These are phyloP conservation scores for Beta vulgaris DNA, from an alignment of 148 eudicot genomes.

Conservation along the genomic window DNA sequence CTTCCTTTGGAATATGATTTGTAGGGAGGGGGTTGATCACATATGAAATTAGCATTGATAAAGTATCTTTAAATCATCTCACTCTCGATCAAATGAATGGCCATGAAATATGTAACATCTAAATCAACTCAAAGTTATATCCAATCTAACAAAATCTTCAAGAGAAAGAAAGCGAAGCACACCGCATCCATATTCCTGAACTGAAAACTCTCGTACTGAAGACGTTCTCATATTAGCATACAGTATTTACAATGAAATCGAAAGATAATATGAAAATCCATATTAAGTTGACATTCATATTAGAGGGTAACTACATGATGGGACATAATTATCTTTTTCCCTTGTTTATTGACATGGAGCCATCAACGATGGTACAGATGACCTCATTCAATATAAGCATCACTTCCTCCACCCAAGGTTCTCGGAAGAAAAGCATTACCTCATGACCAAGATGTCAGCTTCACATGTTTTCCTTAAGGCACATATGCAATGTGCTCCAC, in stretches of 20 bases:
- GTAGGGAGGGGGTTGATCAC: neutral
- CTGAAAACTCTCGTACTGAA: neutral
- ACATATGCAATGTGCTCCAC: neutral
- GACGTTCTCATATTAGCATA: neutral
- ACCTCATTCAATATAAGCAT: neutral
- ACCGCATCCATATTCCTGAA: neutral
- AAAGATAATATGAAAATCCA: neutral
- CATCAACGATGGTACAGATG: neutral
- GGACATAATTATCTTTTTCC: neutral
- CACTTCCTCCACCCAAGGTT: neutral
- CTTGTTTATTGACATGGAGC: neutral
- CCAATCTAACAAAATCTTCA: neutral
- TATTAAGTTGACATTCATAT: neutral
- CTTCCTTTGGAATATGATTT: neutral
- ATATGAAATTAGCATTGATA: neutral
- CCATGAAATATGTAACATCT: neutral
- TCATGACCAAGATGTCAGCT: neutral
- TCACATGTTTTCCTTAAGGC: neutral
- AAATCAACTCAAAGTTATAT: neutral
- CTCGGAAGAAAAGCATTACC: neutral
- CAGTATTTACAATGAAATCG: neutral
- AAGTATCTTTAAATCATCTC: too few species aligned
- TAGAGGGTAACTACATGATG: neutral
- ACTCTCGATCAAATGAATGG: neutral
- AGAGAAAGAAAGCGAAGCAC: neutral